These are phyloP conservation scores for Musa troglodytarum DNA, from an alignment of 176 grass and related monocot genomes.

Conservation along the genomic window DNA sequence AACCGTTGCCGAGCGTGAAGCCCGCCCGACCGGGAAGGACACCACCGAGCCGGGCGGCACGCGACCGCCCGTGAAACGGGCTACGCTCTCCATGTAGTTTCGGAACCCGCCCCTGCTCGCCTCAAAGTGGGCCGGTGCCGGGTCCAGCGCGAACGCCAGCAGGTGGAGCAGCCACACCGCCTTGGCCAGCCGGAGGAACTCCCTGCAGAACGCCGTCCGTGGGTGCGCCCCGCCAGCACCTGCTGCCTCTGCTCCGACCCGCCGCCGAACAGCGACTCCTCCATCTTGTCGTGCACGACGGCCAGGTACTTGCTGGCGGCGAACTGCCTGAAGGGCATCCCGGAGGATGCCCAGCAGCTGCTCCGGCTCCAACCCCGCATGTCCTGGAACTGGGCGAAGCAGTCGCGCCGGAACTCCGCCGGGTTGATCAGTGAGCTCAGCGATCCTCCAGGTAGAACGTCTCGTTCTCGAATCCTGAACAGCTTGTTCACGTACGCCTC, in stretches of 20 bases:
- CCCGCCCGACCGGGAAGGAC: slow-evolving; percentile 60
- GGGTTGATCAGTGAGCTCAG: slow-evolving; percentile 85
- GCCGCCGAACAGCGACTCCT: slow-evolving; percentile 57
- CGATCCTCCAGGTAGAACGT: slow-evolving; percentile 93
- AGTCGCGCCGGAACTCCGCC: slow-evolving; percentile 55
- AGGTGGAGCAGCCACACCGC: slow-evolving; percentile 95
- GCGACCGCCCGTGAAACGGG: slow-evolving; percentile 22
- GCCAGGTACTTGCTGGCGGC: slow-evolving; percentile 53
- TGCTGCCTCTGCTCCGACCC: slow-evolving; percentile 39
- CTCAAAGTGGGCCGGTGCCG: slow-evolving; percentile 83
- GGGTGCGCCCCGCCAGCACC: slow-evolving; percentile 50
- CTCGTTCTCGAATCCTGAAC: slow-evolving; percentile 91
- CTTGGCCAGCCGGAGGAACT: slow-evolving; percentile 74
- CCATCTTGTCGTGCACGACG: slow-evolving; percentile 40
- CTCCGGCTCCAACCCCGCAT: slow-evolving; percentile 85
- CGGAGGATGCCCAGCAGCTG: slow-evolving; percentile 85
- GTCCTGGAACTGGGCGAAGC: slow-evolving; percentile 70
- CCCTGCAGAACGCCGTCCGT: slow-evolving; percentile 73
- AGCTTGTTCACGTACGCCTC: slow-evolving; percentile 67
- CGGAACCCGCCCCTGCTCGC: slow-evolving; percentile 70
- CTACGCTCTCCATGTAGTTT: slow-evolving; percentile 93
- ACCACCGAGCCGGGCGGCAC: slow-evolving; percentile 45
- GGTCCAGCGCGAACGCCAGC: slow-evolving; percentile 79
- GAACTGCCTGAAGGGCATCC: slow-evolving; percentile 74
- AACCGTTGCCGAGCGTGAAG: slow-evolving; percentile 58